Conservation (phyloP, 2,329 filamentous ascomycete genomes). For the Paraphaeosphaeria sporulosa region DNA sequence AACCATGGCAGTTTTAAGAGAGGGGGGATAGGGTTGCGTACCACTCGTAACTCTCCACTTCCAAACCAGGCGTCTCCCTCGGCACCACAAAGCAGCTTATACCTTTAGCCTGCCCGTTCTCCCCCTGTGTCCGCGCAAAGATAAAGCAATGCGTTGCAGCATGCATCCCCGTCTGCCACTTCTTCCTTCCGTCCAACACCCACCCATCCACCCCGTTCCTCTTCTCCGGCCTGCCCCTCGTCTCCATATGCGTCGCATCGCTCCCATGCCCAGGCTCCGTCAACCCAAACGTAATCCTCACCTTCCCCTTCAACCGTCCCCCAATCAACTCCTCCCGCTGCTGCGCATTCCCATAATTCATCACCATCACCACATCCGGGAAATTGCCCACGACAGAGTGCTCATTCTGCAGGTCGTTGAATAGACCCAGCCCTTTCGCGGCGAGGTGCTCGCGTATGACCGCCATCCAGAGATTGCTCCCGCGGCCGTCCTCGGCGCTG, state of each 20-base stretch:
- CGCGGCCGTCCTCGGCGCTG: constrained; percentile 52
- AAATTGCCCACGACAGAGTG: constrained; percentile 70
- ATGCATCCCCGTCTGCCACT: constrained; percentile 72
- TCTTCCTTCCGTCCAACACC: constrained; percentile 66
- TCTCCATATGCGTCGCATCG: constrained; percentile 70
- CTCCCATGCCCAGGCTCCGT: constrained; percentile 69
- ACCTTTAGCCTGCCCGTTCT: constrained; percentile 61
- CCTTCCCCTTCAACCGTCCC: constrained; percentile 60
- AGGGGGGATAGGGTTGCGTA: constrained; percentile 18
- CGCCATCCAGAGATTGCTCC: constrained; percentile 69
- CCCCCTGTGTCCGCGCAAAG: constrained; percentile 66
- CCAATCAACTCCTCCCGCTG: constrained; percentile 64
- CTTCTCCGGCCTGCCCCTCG: constrained; percentile 56
- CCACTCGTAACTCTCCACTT: constrained; percentile 67
- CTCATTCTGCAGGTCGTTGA: constrained; percentile 71
- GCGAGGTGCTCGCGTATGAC: constrained; percentile 67
- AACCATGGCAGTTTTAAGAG: background rate
- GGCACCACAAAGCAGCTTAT: constrained; percentile 70
- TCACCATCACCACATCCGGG: constrained; percentile 68
- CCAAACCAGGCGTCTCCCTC: constrained; percentile 59
- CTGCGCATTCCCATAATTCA: constrained; percentile 64
- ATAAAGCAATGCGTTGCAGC: constrained; percentile 68
- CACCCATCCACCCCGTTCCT: constrained; percentile 58
- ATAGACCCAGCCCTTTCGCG: constrained; percentile 65
- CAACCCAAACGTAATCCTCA: constrained; percentile 67